Evolutionary conservation across 805 yeast genomes (phyloP), one percentile per base, ranked within the genome.

Genomic region (Maudiozyma serrabonitensis): DNA sequence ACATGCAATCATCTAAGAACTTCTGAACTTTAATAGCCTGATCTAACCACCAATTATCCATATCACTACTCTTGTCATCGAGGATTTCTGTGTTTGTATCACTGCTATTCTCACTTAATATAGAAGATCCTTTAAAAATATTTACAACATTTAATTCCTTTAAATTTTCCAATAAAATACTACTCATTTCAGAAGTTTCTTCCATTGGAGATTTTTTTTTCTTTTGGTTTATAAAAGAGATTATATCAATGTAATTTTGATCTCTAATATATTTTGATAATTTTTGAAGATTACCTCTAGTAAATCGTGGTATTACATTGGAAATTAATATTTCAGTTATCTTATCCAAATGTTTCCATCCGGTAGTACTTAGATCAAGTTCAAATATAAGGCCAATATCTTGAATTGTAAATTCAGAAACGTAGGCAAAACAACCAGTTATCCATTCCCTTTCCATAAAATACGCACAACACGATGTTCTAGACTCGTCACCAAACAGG

Each of bases 401-500:
- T 1, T 63, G 66, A 1, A 56, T 47, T 2, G 76, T 55, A 26
- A 76, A 55, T 2, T 58, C 52, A 19, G 78, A 75, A 1, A 66
- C 57, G 50, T 65, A 78, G 0, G 82, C 78, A 40, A 60, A 57
- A 2, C 79, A 63, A 0, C 66, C 59, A 1, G 70, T 62, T 13
- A 71, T 69, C 50, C 63, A 70, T 19, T 66, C 73, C 39, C 55
- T 58, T 4, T 52, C 46, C 19, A 65, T 66, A 9, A 81, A 62
- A 16, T 56, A 58, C 5, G 71, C 62, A 52, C 75, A 74, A 6
- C 84, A 58, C 0, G 87, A 76, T 0, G 74, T 75, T 1, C 54
- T 49, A 4, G 79, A 64, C 63, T 84, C 91, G 60, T 80, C 81
- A 1, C 91, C 91, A 46, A 82, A 64, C 0, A 83, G 47, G 44